phyloP scores from a whole-genome alignment of 306 rosid species.

The Pyrus betulifolia region DNA sequence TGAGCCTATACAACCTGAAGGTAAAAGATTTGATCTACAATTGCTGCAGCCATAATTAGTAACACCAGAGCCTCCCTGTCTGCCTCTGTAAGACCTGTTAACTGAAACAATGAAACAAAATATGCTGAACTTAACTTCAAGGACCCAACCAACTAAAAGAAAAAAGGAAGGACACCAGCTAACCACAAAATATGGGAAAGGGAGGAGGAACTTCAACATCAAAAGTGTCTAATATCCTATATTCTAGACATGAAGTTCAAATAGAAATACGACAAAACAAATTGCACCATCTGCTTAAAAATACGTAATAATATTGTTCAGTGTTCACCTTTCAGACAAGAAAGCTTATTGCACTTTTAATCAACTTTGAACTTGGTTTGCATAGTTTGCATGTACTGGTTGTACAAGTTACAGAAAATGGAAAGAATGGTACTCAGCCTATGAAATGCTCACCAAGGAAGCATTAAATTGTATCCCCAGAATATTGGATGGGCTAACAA shows the following conservation, averaged over 20 bases:
- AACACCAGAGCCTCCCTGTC: conserved; percentile 65
- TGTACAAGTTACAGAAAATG: not conserved
- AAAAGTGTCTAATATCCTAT: not conserved
- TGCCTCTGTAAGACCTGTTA: conserved; percentile 58
- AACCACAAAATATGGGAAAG: not conserved
- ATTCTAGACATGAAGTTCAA: not conserved
- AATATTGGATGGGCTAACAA: not conserved
- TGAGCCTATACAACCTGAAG: conserved; percentile 53
- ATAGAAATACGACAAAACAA: not conserved
- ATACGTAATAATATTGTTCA: not conserved
- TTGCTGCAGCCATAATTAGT: conserved; percentile 65
- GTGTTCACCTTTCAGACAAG: not conserved
- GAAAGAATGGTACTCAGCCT: not conserved
- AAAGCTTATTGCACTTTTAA: not conserved
- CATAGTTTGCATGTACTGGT: not conserved
- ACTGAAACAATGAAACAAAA: conserved; percentile 34
- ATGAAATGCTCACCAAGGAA: not conserved
- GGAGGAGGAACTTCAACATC: not conserved
- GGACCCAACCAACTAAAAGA: not conserved
- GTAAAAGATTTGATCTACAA: conserved; percentile 75
- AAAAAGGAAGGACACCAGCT: not conserved
- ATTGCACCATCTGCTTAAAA: not conserved
- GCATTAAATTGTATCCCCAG: not conserved
- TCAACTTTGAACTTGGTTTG: not conserved
- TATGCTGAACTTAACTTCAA: not conserved